A percentile compares a stretch with the other conserved stretches of the same genome.
phyloP scores from a whole-genome alignment of 1,284 basidiomycete species.

The Cryptococcus maquisensis region DNA sequence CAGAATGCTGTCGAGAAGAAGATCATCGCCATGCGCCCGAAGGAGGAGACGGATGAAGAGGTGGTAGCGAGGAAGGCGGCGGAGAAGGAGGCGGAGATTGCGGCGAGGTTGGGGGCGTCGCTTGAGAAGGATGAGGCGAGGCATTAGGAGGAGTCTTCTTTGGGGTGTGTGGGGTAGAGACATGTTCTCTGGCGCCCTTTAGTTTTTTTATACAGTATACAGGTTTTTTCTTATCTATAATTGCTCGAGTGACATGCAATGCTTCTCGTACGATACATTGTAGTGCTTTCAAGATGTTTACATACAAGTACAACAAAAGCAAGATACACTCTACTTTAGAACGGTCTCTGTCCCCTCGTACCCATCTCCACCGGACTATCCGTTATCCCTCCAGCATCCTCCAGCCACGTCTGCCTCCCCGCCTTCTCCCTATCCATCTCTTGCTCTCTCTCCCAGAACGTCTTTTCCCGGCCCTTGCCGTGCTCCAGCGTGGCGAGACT shows the following conservation, averaged over 20 bases:
- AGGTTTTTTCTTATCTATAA: too few relatives aligned
- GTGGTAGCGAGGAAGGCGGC: constrained; percentile 15
- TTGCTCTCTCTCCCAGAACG: constrained; percentile 27
- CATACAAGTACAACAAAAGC: too few relatives aligned
- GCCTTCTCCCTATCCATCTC: constrained; percentile 15
- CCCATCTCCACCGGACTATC: not conserved
- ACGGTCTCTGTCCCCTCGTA: too few relatives aligned
- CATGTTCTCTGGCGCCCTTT: too few relatives aligned
- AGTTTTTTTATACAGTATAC: too few relatives aligned
- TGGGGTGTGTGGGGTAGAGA: too few relatives aligned
- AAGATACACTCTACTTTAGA: too few relatives aligned
- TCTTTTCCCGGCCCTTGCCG: constrained; percentile 1
- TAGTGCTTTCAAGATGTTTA: too few relatives aligned
- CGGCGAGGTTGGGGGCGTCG: not conserved
- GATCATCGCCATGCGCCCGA: constrained; percentile 24
- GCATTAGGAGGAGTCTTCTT: too few relatives aligned
- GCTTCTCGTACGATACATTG: too few relatives aligned
- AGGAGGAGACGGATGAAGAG: constrained; percentile 22
- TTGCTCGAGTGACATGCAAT: too few relatives aligned
- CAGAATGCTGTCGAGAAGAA: constrained; percentile 39
- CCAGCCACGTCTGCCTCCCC: not conserved
- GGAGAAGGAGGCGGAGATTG: constrained; percentile 17
- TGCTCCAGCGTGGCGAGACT: constrained; percentile 1
- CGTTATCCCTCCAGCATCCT: not conserved
- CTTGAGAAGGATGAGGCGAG: too few relatives aligned